Percentiles rank a stretch among this genome's conserved stretches.
Conservation (phyloP, 2,329 filamentous ascomycete genomes). For the Lecanicillium sp. region DNA sequence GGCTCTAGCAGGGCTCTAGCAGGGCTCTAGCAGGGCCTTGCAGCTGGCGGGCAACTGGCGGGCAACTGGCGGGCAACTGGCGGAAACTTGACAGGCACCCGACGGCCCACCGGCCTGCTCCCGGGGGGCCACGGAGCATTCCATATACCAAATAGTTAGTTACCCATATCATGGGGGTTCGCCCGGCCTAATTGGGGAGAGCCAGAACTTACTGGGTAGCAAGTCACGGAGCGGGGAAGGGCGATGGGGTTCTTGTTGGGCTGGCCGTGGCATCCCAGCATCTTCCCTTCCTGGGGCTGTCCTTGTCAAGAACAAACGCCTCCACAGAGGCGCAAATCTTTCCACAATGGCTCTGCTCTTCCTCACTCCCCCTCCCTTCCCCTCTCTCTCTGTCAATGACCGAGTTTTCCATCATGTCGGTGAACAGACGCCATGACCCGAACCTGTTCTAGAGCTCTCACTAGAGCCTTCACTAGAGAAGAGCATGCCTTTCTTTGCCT, state of each 20-base stretch:
- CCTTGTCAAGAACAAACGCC: not conserved
- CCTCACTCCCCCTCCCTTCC: not conserved
- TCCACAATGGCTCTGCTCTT: not conserved
- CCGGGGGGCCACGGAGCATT: too few relatives aligned
- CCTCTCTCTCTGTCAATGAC: not conserved
- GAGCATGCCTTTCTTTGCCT: not conserved
- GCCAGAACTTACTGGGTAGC: too few relatives aligned
- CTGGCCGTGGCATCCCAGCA: not conserved
- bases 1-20: too few relatives aligned
- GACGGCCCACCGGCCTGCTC: too few relatives aligned
- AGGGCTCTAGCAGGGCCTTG: too few relatives aligned
- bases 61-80: not conserved
- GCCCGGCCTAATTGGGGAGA: too few relatives aligned
- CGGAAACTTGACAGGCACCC: not conserved
- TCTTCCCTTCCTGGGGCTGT: not conserved
- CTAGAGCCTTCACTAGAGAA: too few relatives aligned
- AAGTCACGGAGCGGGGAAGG: too few relatives aligned
- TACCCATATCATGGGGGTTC: too few relatives aligned
- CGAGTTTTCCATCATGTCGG: not conserved
- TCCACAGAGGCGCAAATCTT: slow-evolving; percentile 1
- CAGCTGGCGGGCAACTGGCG: not conserved
- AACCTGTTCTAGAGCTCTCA: too few relatives aligned
- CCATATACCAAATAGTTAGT: too few relatives aligned
- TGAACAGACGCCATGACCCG: not conserved
- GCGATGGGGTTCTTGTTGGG: not conserved